Conservation (phyloP, 1,284 basidiomycete genomes). For the Mycena sp. region DNA sequence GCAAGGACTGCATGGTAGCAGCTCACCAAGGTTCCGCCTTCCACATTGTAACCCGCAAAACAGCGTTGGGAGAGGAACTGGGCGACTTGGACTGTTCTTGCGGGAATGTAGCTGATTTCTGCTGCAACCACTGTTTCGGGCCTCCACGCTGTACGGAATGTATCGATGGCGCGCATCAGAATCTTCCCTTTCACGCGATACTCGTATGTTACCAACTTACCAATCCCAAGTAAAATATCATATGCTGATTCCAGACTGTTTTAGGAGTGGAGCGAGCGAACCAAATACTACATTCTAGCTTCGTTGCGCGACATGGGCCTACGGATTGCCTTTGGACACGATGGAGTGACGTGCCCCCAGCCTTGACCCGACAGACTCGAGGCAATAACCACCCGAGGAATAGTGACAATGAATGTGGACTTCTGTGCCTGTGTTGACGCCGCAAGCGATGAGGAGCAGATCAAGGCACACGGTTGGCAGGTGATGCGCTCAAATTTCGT, state of each 20-base stretch:
- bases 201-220: background rate
- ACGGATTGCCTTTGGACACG: background rate
- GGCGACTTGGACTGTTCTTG: background rate
- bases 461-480: no score
- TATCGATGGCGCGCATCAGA: background rate
- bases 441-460: no score
- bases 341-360: background rate
- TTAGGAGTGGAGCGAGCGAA: background rate
- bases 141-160: background rate
- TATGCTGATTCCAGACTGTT: background rate
- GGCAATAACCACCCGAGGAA: no score
- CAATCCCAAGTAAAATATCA: background rate
- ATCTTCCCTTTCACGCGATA: background rate
- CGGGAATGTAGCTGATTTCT: background rate
- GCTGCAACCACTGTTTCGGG: background rate
- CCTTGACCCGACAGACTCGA: background rate
- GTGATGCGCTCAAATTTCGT: no score
- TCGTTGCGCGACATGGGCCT: background rate
- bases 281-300: background rate
- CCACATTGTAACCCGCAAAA: no score
- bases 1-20: no score
- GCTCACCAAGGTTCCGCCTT: no score
- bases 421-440: no score
- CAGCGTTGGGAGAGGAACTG: no score
- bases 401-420: no score